Base-by-base conservation (phyloP, 2,329 filamentous ascomycete species). In the Pseudogymnoascus sp. region DNA sequence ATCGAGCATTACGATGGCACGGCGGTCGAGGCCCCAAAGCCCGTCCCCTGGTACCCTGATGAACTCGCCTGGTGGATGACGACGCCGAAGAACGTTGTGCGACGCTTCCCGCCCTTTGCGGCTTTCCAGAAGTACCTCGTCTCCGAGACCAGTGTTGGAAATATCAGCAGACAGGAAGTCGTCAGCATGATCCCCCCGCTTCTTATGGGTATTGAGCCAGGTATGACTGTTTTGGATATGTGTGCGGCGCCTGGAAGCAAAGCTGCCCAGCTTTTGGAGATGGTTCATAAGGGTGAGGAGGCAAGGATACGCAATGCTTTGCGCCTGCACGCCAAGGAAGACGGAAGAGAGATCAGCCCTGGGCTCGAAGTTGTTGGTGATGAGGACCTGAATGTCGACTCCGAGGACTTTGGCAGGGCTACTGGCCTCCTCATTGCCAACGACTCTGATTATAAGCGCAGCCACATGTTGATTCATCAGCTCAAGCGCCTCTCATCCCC, bases 131-230 rank as follows among this genome's bases (percentile, higher is more conserved):
- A 95, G 74, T 99, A 97, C 79, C 83, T 99, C 60, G 94, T 99
- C 59, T 95, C 93, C 61, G 94, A 99, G 81, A 97, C 94, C 3
- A 92, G 90, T 63, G 92, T 97, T 21, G 94, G 94, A 70, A 99
- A 97, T 75, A 97, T 99, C 71, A 96, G 90, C 76, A 86, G 94
- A 70, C 94, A 99, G 76, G 94, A 99, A 78, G 89, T 96, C 49
- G 94, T 99, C 71, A 96, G 91, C 79, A 99, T 99, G 94, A 97
- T 99, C 66, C 94, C 94, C 26, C 94, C 94, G 26, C 83, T 97
- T 69, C 81, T 97, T 69, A 89, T 99, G 80, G 92, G 97, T 71
- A 82, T 97, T 60, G 85, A 86, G 69, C 92, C 94, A 4, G 91
- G 92, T 61, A 96, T 97, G 88, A 89, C 88, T 1, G 92, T 97